Evolutionary conservation across 805 yeast genomes (phyloP), one percentile per base, ranked within the genome.

Genomic region (Saccharomycopsis schoenii): DNA sequence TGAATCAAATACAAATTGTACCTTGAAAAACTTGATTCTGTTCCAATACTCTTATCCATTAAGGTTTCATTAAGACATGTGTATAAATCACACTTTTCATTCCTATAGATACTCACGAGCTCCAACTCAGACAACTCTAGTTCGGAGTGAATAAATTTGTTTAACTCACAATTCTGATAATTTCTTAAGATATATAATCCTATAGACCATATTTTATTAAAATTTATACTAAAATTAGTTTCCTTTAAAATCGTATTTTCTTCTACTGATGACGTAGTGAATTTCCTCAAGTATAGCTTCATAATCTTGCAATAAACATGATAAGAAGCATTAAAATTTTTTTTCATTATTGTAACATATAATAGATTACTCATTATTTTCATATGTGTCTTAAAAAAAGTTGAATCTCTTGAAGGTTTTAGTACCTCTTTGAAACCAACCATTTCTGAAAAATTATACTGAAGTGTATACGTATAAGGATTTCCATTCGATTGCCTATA

Each of bases 171-270:
- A 34, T 59, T 58, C 21, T 62, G 62, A 9, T 59, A 36, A n/a
- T 60, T 56, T 12, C 37, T 57, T 58, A 62, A 60, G 17, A 62
- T 58, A 19, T 55, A 43, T 19, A 62, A 21, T 17, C 62, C 64
- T 2, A 62, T 47, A 14, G 64, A 62, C 64, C 64, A 62, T 12
- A 60, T 39, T 11, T 24, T 17, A n/a, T 43, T 34, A 37, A 62
- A 62, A 21, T 50, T 21, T n/a, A 61, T 43, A 34, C 17, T 24
- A 14, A 21, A 47, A 47, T 47, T 47, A 47, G 52, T 47, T 47
- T 47, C 52, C 15, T 47, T 47, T 14, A 47, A 47, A 9, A 47
- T 15, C 8, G 52, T 47, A 9, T 47, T 47, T 21, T 47, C 52
- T 47, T 47, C 52, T 4, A 47, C 52, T 50, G 56, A 54, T 6